Evolutionary conservation across 768 basidiomycete genomes (phyloP), one percentile per base, ranked within the genome.

Genomic region (Lentinula sp.): DNA sequence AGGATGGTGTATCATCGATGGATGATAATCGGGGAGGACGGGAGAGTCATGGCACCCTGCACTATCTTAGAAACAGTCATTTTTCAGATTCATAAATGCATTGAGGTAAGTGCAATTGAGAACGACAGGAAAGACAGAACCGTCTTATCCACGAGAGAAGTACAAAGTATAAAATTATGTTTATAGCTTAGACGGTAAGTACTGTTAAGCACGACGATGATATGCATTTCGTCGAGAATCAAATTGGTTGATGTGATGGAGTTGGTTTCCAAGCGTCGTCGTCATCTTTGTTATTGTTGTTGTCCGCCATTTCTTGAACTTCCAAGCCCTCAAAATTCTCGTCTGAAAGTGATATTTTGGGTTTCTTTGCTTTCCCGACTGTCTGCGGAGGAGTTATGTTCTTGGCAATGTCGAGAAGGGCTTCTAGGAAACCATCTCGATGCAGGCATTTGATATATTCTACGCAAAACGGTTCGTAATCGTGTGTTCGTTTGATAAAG

Each of bases 381-480:
- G 46, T 48, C n/a, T 20, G 13, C 6, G 42, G 18, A 23, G 8
- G 18, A 12, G 16, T 56, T 13, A 28, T 3, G 16, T 13, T 6
- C 55, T 56, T 56, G 18, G 20, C 41, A 23, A 18, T 56, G 23
- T 75, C 75, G 2, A 85, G 72, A 18, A 81, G 66, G 1, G 75
- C 65, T 42, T 79, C 74, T 33, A 86, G 68, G 18, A 82, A 61
- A 0, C 81, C 83, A 62, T 83, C 81, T 1, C 70, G 61, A 43
- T 83, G 77, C 64, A 85, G 61, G 2, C 69, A 66, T 13, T 64
- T 70, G 7, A 83, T 63, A 62, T 81, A 85, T 39, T 72, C 75
- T n/a, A 69, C 71, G 35, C 85, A 71, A 69, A 87, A 86, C 0
- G 83, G 84, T 65, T 85, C 84, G 63, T 86, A 87, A 69, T 87